Conservation (phyloP, 148 eudicot species). For the Oxyria digyna region DNA sequence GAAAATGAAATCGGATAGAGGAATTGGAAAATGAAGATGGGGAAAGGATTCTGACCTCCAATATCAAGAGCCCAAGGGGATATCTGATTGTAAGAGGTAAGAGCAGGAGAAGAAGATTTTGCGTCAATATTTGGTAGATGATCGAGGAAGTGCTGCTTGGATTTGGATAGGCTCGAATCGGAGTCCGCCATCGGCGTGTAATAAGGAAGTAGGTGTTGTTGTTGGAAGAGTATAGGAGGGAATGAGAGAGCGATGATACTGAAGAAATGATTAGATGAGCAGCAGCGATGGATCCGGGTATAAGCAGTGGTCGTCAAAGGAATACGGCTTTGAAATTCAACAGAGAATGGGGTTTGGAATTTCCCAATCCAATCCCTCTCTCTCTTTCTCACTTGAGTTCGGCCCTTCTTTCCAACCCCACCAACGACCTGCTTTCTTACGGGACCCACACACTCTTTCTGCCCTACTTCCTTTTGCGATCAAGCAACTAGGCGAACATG, state of each 20-base stretch:
- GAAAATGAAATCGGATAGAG: neutral
- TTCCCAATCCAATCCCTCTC: neutral
- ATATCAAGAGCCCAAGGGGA: conserved; percentile 73
- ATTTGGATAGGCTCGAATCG: neutral
- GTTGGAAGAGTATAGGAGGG: neutral
- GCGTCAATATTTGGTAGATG: neutral
- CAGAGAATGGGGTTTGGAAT: neutral
- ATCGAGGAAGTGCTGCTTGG: neutral
- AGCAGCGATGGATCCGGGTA: neutral
- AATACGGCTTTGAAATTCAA: conserved; percentile 3
- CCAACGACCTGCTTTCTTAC: too few relatives aligned
- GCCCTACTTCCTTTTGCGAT: too few relatives aligned
- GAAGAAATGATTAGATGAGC: neutral
- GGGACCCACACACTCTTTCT: too few relatives aligned
- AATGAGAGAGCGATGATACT: neutral
- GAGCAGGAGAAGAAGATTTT: neutral
- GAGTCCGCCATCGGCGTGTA: neutral
- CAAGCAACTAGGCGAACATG: too few relatives aligned
- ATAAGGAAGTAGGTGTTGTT: neutral
- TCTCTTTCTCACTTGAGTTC: too few relatives aligned
- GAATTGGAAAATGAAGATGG: neutral
- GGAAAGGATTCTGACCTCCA: conserved; percentile 43
- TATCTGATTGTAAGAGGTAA: conserved; percentile 21
- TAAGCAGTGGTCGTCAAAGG: neutral
- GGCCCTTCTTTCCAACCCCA: too few relatives aligned